phyloP scores from a whole-genome alignment of 1,284 basidiomycete genomes.

The Ceratobasidium sp. region DNA sequence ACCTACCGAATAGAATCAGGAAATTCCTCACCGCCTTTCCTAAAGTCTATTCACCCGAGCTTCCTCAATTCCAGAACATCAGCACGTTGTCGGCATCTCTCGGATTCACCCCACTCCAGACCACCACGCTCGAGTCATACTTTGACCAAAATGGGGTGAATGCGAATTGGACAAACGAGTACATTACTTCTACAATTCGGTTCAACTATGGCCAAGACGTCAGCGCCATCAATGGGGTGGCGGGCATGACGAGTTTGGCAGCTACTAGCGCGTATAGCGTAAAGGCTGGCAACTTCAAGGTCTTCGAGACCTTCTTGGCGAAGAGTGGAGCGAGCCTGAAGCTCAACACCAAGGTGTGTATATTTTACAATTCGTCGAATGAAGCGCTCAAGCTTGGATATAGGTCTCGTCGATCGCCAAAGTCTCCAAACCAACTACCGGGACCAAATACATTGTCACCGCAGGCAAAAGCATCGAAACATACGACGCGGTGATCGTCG shows the following conservation, averaged over 20 bases:
- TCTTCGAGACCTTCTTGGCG: slow-evolving; percentile 84
- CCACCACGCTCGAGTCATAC: slow-evolving; percentile 66
- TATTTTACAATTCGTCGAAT: background rate
- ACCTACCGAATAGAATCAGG: slow-evolving; percentile 64
- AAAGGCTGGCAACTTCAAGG: slow-evolving; percentile 80
- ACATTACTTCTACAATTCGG: slow-evolving; percentile 82
- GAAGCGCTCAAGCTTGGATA: background rate
- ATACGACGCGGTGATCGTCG: slow-evolving; percentile 76
- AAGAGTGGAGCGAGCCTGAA: slow-evolving; percentile 71
- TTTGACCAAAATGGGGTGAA: slow-evolving; percentile 64
- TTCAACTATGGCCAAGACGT: slow-evolving; percentile 89
- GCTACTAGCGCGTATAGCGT: slow-evolving; percentile 71
- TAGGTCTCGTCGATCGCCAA: slow-evolving; percentile 20
- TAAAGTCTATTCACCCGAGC: slow-evolving; percentile 11
- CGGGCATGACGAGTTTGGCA: slow-evolving; percentile 76
- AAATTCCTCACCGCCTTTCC: slow-evolving; percentile 51
- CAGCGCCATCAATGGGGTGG: slow-evolving; percentile 80
- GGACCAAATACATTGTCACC: slow-evolving; percentile 15
- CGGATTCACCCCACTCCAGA: slow-evolving; percentile 61
- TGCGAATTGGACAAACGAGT: slow-evolving; percentile 70
- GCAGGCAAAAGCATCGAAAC: slow-evolving; percentile 40
- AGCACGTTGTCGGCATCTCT: slow-evolving; percentile 60
- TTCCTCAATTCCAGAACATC: slow-evolving; percentile 52
- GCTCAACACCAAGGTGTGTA: slow-evolving; percentile 64
- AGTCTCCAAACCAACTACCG: slow-evolving; percentile 14